These are phyloP conservation scores for Phialocephala subalpina DNA, from an alignment of 2,329 filamentous ascomycete species.

Conservation along the genomic window DNA sequence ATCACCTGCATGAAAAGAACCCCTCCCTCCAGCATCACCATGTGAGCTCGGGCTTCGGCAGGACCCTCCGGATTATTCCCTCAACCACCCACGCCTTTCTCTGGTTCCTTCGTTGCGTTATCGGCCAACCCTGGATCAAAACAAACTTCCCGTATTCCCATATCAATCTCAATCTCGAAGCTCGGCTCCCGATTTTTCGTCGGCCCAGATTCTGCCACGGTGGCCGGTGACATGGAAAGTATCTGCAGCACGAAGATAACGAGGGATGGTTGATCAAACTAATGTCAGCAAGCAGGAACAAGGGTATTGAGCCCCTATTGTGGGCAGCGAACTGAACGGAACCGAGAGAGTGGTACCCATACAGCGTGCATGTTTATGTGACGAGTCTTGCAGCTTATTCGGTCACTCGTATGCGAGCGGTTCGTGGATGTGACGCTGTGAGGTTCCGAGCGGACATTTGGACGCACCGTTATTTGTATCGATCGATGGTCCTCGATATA, in stretches of 20 bases:
- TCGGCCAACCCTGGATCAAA: too few species aligned
- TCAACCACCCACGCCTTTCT: background rate
- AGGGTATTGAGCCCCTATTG: background rate
- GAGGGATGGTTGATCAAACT: background rate
- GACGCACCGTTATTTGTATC: too few species aligned
- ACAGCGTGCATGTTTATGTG: background rate
- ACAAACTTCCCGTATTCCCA: background rate
- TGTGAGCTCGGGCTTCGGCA: background rate
- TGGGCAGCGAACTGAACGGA: background rate
- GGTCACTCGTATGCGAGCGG: too few species aligned
- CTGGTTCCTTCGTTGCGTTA: background rate
- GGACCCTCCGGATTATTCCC: background rate
- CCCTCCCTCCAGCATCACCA: too few species aligned
- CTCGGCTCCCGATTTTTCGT: background rate
- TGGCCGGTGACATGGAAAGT: background rate
- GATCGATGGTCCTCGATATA: too few species aligned
- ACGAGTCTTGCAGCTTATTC: background rate
- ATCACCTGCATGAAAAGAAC: background rate
- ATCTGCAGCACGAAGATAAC: background rate
- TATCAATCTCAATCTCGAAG: background rate
- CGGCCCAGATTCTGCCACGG: background rate
- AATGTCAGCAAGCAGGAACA: background rate
- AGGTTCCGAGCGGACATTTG: too few species aligned
- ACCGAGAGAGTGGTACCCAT: background rate
- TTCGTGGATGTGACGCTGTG: too few species aligned